Conservation (phyloP, 257 asterid genomes). For the Haberlea rhodopensis region DNA sequence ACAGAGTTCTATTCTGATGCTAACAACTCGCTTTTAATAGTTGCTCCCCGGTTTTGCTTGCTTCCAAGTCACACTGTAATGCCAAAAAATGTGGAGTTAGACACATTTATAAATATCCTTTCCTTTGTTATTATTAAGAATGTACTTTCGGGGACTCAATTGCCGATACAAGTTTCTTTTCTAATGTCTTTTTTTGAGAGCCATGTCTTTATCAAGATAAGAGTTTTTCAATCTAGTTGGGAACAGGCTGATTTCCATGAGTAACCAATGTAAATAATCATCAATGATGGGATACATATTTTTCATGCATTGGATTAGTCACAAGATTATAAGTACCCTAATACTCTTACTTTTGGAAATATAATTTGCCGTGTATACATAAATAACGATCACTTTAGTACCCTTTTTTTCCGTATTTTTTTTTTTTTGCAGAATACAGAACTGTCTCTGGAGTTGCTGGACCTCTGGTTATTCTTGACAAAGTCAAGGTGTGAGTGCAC, state of each 20-base stretch:
- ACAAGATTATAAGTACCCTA: neutral
- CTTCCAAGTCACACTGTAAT: too few relatives aligned
- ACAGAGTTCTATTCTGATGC: too few relatives aligned
- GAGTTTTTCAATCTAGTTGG: neutral
- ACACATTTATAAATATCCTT: too few relatives aligned
- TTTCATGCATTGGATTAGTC: neutral
- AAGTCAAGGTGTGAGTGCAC: constrained; percentile 73
- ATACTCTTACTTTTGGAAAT: neutral
- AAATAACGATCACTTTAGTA: neutral
- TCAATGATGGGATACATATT: neutral
- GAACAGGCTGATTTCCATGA: neutral
- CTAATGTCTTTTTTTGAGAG: neutral
- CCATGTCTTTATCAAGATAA: constrained; percentile 6
- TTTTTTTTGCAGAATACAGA: constrained; percentile 73
- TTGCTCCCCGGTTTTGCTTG: too few relatives aligned
- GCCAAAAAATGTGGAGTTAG: too few relatives aligned
- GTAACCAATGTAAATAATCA: neutral
- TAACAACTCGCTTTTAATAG: too few relatives aligned
- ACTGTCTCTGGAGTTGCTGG: constrained; percentile 99
- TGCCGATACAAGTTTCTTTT: neutral
- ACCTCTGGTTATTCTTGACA: constrained; percentile 95
- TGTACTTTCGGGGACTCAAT: neutral
- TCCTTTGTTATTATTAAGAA: too few relatives aligned
- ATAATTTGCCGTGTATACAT: too few relatives aligned
- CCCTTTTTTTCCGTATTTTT: neutral